A percentile compares a stretch with the other conserved stretches of the same genome.
These are phyloP conservation scores for Fomitopsis serialis DNA, from an alignment of 768 basidiomycete genomes.

Conservation along the genomic window DNA sequence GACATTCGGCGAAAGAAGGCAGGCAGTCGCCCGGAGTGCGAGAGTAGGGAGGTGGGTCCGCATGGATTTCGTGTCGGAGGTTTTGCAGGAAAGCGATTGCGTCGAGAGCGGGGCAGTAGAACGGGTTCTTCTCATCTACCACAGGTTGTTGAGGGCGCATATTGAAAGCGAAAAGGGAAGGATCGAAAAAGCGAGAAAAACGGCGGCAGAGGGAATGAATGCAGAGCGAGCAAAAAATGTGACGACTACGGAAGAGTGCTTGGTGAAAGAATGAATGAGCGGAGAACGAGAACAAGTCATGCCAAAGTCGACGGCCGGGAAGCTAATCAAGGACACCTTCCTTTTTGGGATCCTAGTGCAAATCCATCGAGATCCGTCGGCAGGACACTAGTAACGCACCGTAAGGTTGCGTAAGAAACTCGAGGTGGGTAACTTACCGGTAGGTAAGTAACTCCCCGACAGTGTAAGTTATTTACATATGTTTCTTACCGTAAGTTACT, in stretches of 20 bases:
- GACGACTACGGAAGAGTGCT: too few species aligned
- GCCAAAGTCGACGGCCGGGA: neutral
- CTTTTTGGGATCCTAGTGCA: neutral
- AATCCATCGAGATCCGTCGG: too few species aligned
- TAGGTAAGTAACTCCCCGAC: too few species aligned
- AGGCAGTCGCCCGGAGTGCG: neutral
- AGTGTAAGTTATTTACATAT: too few species aligned
- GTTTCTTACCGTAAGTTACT: too few species aligned
- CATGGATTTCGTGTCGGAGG: slow-evolving; percentile 18
- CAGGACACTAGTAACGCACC: too few species aligned
- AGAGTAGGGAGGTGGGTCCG: slow-evolving; percentile 5
- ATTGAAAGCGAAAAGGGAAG: neutral
- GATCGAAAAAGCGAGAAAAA: neutral
- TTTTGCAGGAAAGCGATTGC: slow-evolving; percentile 41
- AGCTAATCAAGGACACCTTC: neutral
- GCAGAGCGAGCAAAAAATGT: neutral
- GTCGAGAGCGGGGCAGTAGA: slow-evolving; percentile 50
- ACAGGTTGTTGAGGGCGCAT: slow-evolving; percentile 22
- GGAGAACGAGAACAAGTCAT: neutral
- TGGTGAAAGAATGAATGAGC: neutral
- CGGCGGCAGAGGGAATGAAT: neutral
- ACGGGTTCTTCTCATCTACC: slow-evolving; percentile 49
- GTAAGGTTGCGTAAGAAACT: too few species aligned
- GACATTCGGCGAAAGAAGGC: slow-evolving; percentile 12
- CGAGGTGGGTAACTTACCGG: too few species aligned